Percentiles rank a stretch among this genome's conserved stretches.
Evolutionary conservation across 148 eudicot genomes (phyloP).

Genomic region (Camellia granthamiana): DNA sequence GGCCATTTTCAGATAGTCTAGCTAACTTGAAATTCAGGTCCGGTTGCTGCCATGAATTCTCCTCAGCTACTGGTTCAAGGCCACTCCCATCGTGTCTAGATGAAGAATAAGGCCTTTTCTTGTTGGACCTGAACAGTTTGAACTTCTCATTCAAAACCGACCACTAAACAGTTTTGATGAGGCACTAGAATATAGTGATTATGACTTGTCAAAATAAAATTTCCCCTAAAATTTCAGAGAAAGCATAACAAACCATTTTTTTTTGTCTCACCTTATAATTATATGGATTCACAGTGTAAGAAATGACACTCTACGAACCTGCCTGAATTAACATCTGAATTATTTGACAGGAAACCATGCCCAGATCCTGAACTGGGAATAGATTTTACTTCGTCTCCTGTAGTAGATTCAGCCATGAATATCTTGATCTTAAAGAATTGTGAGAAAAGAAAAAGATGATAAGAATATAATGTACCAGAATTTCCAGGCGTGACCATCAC

Average conservation of each 20-base stretch:
- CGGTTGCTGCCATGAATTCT: constrained; percentile 43
- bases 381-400: constrained; percentile 53
- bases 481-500: constrained; percentile 47
- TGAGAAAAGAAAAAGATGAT: background rate
- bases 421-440: background rate
- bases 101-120: constrained; percentile 61
- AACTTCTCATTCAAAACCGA: constrained; percentile 13
- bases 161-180: background rate
- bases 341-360: constrained; percentile 38
- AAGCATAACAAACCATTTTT: background rate
- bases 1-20: constrained; percentile 37
- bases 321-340: constrained; percentile 56
- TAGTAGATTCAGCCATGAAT: background rate
- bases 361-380: constrained; percentile 63
- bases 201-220: background rate
- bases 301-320: constrained; percentile 44
- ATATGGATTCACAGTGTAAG: no score
- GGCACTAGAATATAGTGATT: background rate
- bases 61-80: constrained; percentile 75
- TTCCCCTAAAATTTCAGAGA: background rate
- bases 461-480: constrained; percentile 42
- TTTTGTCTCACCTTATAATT: background rate
- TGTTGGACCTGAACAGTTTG: constrained; percentile 42
- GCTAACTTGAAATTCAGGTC: constrained; percentile 50
- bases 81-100: constrained; percentile 46